Evolutionary conservation across 768 basidiomycete species (phyloP).

Genomic region (Galerina marginata): DNA sequence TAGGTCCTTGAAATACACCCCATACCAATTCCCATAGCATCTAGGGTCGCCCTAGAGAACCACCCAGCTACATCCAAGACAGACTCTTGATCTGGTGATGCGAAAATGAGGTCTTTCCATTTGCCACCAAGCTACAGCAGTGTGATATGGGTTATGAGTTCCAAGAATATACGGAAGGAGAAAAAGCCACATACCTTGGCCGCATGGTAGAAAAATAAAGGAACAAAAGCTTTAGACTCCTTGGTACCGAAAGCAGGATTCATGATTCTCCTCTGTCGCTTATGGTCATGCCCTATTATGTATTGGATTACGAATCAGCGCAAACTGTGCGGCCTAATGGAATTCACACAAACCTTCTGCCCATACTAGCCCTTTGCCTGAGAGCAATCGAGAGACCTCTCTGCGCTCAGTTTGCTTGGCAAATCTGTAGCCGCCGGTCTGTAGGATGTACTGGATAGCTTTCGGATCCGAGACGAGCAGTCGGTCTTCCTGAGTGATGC

Average conservation of each 20-base stretch:
- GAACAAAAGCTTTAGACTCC: slow-evolving; percentile 47
- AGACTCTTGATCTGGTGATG: slow-evolving; percentile 28
- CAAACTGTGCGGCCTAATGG: background rate
- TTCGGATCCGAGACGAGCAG: slow-evolving; percentile 55
- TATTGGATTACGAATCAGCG: background rate
- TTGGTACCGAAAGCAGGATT: slow-evolving; percentile 51
- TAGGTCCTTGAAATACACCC: background rate
- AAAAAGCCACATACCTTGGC: slow-evolving; percentile 27
- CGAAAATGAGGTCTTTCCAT: slow-evolving; percentile 44
- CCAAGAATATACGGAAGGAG: background rate
- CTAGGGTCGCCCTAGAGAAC: slow-evolving; percentile 52
- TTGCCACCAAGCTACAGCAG: slow-evolving; percentile 37
- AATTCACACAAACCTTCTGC: slow-evolving; percentile 39
- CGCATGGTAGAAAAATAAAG: slow-evolving; percentile 45
- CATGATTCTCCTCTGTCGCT: slow-evolving; percentile 51
- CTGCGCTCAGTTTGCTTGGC: slow-evolving; percentile 43
- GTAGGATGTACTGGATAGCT: slow-evolving; percentile 50
- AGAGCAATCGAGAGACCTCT: slow-evolving; percentile 39
- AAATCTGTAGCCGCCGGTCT: slow-evolving; percentile 48
- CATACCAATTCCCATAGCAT: slow-evolving; percentile 56
- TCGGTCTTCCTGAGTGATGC: slow-evolving; percentile 41
- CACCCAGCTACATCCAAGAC: slow-evolving; percentile 42
- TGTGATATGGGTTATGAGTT: background rate
- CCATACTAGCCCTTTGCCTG: slow-evolving; percentile 43
- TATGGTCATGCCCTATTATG: slow-evolving; percentile 46